Percentiles rank a stretch among this genome's conserved stretches.
phyloP scores from a whole-genome alignment of 495 filamentous ascomycete species.

The Penicillium dipodomyicola region DNA sequence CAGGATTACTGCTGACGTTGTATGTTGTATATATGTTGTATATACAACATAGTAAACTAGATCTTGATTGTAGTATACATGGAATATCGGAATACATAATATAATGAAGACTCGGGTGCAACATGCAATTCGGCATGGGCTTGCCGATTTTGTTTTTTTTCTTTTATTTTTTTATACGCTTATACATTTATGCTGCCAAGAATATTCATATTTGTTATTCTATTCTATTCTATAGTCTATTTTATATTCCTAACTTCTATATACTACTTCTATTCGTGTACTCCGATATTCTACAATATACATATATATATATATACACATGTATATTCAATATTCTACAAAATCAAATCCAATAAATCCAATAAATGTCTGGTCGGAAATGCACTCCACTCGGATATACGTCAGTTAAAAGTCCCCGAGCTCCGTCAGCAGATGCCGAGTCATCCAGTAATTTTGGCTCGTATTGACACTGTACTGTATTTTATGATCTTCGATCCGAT shows the following conservation, averaged over 20 bases:
- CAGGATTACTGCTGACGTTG: no score
- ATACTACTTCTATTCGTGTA: background rate
- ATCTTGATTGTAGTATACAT: no score
- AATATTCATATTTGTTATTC: no score
- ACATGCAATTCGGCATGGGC: slow-evolving; percentile 13
- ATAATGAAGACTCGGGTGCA: background rate
- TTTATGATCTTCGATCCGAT: slow-evolving; percentile 29
- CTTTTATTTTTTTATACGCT: background rate
- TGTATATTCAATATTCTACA: no score
- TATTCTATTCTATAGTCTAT: no score
- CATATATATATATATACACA: no score
- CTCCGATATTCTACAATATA: no score
- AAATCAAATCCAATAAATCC: no score
- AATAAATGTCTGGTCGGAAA: slow-evolving; percentile 17
- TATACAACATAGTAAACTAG: no score
- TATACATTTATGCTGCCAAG: background rate
- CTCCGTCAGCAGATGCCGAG: slow-evolving; percentile 30
- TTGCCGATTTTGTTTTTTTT: slow-evolving; percentile 10
- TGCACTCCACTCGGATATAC: slow-evolving; percentile 27
- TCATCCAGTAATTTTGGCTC: slow-evolving; percentile 13
- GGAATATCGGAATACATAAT: background rate
- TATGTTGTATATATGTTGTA: no score
- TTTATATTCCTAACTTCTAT: no score
- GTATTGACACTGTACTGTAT: background rate
- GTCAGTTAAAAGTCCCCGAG: slow-evolving; percentile 27